Base-by-base conservation (phyloP, 139 green algal species). In the Chlorella ohadii region DNA sequence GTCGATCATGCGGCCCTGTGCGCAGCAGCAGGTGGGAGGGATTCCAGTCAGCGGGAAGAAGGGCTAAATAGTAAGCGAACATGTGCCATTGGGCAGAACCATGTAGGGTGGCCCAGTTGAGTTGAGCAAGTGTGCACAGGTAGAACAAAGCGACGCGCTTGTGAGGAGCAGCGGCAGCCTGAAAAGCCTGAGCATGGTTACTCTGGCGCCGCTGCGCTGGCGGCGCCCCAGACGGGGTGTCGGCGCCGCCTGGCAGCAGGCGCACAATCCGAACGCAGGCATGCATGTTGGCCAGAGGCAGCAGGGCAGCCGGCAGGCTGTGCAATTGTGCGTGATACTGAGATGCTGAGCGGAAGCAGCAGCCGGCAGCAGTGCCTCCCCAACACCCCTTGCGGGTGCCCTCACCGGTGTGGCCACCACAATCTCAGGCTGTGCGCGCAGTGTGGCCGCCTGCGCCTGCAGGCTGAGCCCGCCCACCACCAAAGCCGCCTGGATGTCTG, bases 401-500 rank as follows among this genome's bases (percentile, higher is more conserved):
- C 88, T 65, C 34, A 92, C 96, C 25, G 97, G 97, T 1, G 97
- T 99, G 56, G 94, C 97, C 16, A 99, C 96, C 33, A 99, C 94
- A 27, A 99, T 91, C 81, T 98, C 96, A 7, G 96, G 95, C 28
- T 82, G 44, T 67, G 72, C 84, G 12, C 95, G 79, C 78, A 99
- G 91, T 41, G 91, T 87, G 41, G 91, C 85, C 38, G 97, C 94
- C 89, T 99, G 97, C 57, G 93, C 92, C 76, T 94, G 81, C 38
- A 96, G 85, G 1, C 91, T 96, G 20, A 99, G 92, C 22, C 97
- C 97, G 0, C 97, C 97, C 82, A 99, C 97, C 19, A 98, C 94
- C 81, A 99, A 92, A 4, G 94, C 94, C 22, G 85, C 89, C 22
- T 91, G 89, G 20, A 99, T 88, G 89, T 98, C 95, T 1, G 96